Evolutionary conservation across 345 rosid species (phyloP), one percentile per base, ranked within the genome.

Genomic region (Cardamine occulta): DNA sequence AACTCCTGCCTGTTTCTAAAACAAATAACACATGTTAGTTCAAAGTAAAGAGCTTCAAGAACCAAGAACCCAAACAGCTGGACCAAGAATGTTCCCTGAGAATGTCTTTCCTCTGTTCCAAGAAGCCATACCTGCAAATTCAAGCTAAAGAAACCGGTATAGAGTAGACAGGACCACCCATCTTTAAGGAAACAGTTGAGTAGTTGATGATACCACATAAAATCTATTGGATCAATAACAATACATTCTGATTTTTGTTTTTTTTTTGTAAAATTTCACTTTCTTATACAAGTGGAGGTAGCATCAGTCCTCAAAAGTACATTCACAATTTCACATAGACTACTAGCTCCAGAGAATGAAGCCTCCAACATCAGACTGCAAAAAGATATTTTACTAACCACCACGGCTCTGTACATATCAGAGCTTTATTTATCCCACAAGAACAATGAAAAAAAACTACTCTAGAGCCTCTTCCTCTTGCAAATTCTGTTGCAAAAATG

Each of bases 51-150:
- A 61, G 74, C 48, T 68, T 75, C 79, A 66, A 68, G 61, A 68
- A 69, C 70, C 75, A 53, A 68, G 74, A 68, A 60, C 39, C 56
- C 63, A 63, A 55, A 63, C 80, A 70, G 63, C 71, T 62, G 34
- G 66, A 70, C 80, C 80, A 77, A 70, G 80, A 56, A 70, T 77
- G 80, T 76, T 70, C 80, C 80, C 80, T 54, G 39, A 15, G 21
- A 68, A 75, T 75, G 63, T 75, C 56, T 68, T 68, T 66, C 26
- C 55, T 39, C 68, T 40, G 57, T 21, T 76, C 48, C 69, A 32
- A 52, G 74, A 31, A 69, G 63, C 70, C 80, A 76, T 40, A 68
- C 74, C 62, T 51, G 79, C 55, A 59, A 68, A 51, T 35, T 31
- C 74, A 75, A 68, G 28, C 74, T 76, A 21, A 61, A n/a, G 19